Percentiles rank a stretch among this genome's conserved stretches.
These are phyloP conservation scores for Oemleria cerasiformis DNA, from an alignment of 306 rosid genomes.

Conservation along the genomic window DNA sequence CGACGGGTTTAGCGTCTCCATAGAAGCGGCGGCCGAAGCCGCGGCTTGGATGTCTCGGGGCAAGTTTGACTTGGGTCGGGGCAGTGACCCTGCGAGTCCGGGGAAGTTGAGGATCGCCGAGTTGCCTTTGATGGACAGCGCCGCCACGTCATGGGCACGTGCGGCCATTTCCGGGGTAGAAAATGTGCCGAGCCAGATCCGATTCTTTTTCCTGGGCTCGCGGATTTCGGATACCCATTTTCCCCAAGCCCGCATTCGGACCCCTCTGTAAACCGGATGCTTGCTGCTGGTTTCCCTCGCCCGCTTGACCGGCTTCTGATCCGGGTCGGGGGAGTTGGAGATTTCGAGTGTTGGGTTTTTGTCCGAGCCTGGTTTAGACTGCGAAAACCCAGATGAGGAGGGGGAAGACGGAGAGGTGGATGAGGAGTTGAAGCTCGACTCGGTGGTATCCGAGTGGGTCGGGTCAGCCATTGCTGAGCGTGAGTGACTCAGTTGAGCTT, in stretches of 20 bases:
- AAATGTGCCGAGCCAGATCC: conserved; percentile 98
- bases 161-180: conserved; percentile 97
- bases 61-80: conserved; percentile 71
- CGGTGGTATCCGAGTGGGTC: conserved; percentile 32
- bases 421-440: conserved; percentile 27
- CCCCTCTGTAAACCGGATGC: conserved; percentile 84
- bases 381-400: conserved; percentile 22
- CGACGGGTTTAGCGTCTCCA: conserved; percentile 32
- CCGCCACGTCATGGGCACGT: conserved; percentile 97
- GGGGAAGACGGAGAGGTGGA: conserved; percentile 23
- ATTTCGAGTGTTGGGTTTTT: not conserved
- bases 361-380: not conserved
- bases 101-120: conserved; percentile 97
- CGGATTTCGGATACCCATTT: conserved; percentile 99
- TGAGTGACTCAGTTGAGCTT: not conserved
- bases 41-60: conserved; percentile 90
- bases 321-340: conserved; percentile 19
- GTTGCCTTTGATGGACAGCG: conserved; percentile 67
- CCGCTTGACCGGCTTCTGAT: conserved; percentile 43
- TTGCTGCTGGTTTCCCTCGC: conserved; percentile 30
- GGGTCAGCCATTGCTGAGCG: conserved; percentile 43
- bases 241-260: conserved; percentile 96
- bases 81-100: conserved; percentile 52
- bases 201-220: conserved; percentile 82
- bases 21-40: conserved; percentile 78